Percentiles rank a stretch among this genome's conserved stretches.
Conservation (phyloP, 1,139 yeast genomes). For the Pichia sp. region DNA sequence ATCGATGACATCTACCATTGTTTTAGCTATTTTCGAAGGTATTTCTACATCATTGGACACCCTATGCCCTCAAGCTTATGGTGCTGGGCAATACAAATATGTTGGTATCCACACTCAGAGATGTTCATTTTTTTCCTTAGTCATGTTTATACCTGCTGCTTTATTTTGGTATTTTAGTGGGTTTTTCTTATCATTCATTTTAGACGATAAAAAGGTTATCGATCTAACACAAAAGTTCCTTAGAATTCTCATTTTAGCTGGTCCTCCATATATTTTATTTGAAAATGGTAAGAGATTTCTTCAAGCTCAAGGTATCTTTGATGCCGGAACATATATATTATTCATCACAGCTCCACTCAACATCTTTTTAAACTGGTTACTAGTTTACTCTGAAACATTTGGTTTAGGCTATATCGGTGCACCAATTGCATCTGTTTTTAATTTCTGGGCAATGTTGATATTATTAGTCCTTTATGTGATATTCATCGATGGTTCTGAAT, state of each 20-base stretch:
- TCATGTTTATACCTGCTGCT: conserved; percentile 59
- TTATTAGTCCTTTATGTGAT: conserved; percentile 53
- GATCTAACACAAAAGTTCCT: conserved; percentile 62
- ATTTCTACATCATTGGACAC: conserved; percentile 87
- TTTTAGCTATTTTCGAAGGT: conserved; percentile 84
- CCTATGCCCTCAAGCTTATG: conserved; percentile 81
- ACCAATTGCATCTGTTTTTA: conserved; percentile 67
- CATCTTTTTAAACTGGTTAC: conserved; percentile 63
- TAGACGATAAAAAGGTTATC: conserved; percentile 63
- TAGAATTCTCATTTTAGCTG: conserved; percentile 56
- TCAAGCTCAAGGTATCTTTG: conserved; percentile 92
- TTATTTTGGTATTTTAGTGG: conserved; percentile 68
- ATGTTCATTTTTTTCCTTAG: conserved; percentile 56
- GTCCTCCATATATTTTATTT: conserved; percentile 82
- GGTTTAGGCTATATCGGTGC: conserved; percentile 73
- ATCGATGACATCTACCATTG: conserved; percentile 83
- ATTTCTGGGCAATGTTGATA: conserved; percentile 67
- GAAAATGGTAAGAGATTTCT: conserved; percentile 80
- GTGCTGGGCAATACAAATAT: conserved; percentile 59
- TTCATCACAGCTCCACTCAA: conserved; percentile 80
- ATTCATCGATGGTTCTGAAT: conserved; percentile 62
- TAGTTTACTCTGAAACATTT: conserved; percentile 67
- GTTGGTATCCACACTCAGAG: conserved; percentile 67
- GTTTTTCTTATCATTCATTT: conserved; percentile 46
- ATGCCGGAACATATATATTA: conserved; percentile 81